Conservation (phyloP, 768 basidiomycete genomes). For the Phaffia tasmanica region DNA sequence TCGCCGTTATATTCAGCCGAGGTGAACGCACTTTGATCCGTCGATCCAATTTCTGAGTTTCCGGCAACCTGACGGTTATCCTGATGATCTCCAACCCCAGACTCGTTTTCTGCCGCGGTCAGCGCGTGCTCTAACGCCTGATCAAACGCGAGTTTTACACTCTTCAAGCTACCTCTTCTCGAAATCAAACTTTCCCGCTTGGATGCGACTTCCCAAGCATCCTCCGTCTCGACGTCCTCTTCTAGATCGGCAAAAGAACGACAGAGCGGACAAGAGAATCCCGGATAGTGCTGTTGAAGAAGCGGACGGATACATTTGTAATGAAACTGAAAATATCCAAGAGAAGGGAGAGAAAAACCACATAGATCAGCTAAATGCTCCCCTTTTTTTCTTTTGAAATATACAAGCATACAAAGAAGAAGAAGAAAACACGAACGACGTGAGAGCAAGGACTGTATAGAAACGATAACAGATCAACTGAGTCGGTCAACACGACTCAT, state of each 20-base stretch:
- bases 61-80: too few relatives aligned
- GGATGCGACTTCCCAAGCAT: constrained; percentile 36
- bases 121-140: constrained; percentile 16
- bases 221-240: constrained; percentile 77
- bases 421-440: constrained; percentile 46
- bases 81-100: too few relatives aligned
- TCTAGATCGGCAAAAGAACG: constrained; percentile 90
- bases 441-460: constrained; percentile 66
- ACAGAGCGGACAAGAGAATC: constrained; percentile 91
- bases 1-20: too few relatives aligned
- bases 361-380: not conserved
- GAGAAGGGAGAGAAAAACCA: not conserved
- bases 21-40: too few relatives aligned
- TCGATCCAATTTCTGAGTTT: too few relatives aligned
- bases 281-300: constrained; percentile 74
- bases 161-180: constrained; percentile 14
- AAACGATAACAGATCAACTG: not conserved
- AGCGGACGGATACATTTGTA: constrained; percentile 92
- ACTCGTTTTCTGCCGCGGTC: not conserved
- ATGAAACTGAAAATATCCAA: constrained; percentile 31
- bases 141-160: constrained; percentile 22
- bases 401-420: not conserved
- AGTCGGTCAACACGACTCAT: not conserved
- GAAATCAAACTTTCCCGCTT: constrained; percentile 27
- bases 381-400: too few relatives aligned